Base-by-base conservation (phyloP, 331 rosid genomes). In the Arachis monticola region DNA sequence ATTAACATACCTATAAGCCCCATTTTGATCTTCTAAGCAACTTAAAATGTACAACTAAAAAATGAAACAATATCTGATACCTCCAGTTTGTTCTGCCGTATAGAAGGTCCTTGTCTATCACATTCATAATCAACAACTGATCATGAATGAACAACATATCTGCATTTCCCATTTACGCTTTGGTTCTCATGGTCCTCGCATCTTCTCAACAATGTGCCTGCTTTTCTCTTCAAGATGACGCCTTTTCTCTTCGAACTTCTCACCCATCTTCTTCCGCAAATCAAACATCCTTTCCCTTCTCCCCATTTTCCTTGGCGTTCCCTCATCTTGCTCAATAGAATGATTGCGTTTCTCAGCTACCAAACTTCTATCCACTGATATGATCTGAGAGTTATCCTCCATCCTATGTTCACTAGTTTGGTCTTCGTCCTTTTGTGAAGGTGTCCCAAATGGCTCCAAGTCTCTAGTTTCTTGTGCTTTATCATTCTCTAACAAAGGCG, bases 191-290 rank as follows among this genome's bases (percentile, higher is more conserved):
- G 99, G 79, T 66, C 91, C 97, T 69, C 92, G 87, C 97, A 95
- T 95, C 84, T 84, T 95, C 80, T 90, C 99, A 55, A 92, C 97
- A 13, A 95, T 88, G 80, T 60, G 57, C 82, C 92, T 87, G 78
- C 99, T 80, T 84, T 88, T 94, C 83, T 94, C 99, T 82, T 87
- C 97, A 13, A 92, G 64, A 38, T 86, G 83, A 38, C 99, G 97
- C 84, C 89, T 91, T 86, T 92, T 90, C 82, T 92, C 93, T 80
- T 92, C 99, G 56, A 92, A 81, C 77, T 90, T 94, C 87, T 88
- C 97, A 2, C 97, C 81, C 97, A 94, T 79, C 86, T 87, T 94
- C 91, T 87, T 94, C 57, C 91, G 60, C 55, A 92, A 78, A 81
- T 87, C 93, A 72, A 86, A 76, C 97, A 94, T 90, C 83, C 90